Conservation (phyloP, 192 early-diverging fungal genomes). For the Gigaspora rosea region DNA sequence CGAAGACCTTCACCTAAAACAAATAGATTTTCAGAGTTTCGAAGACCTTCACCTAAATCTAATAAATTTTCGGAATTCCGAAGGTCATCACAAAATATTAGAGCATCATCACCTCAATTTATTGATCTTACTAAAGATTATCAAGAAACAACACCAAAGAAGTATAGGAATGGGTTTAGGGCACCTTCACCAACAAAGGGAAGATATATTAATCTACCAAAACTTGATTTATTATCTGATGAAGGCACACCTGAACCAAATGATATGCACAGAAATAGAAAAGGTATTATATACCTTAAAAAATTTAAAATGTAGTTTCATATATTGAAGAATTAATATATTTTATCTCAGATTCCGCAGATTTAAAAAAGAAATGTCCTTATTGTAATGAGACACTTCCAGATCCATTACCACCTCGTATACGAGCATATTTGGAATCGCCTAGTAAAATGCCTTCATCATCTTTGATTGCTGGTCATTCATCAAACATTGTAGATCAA, state of each 20-base stretch:
- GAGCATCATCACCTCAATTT: no score
- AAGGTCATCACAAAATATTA: no score
- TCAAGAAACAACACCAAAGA: not conserved
- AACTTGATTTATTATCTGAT: not conserved
- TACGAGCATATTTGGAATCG: not conserved
- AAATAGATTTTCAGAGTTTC: no score
- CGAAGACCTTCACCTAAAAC: no score
- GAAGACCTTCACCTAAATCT: no score
- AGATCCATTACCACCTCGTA: not conserved
- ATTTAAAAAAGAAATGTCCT: constrained; percentile 4
- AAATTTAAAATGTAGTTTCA: not conserved
- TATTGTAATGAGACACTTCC: constrained; percentile 8
- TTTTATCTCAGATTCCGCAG: not conserved
- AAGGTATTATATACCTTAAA: not conserved
- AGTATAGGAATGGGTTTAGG: not conserved
- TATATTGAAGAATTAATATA: not conserved
- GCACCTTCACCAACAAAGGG: not conserved
- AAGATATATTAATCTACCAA: not conserved
- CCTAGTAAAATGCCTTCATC: not conserved
- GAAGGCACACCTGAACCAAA: not conserved
- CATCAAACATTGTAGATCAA: constrained; percentile 21
- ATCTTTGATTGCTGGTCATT: not conserved
- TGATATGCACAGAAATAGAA: not conserved
- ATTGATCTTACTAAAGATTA: no score
- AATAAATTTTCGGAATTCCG: no score